Percentiles rank a stretch among this genome's conserved stretches.
phyloP scores from a whole-genome alignment of 2,329 filamentous ascomycete species.

The Claviceps sp. region DNA sequence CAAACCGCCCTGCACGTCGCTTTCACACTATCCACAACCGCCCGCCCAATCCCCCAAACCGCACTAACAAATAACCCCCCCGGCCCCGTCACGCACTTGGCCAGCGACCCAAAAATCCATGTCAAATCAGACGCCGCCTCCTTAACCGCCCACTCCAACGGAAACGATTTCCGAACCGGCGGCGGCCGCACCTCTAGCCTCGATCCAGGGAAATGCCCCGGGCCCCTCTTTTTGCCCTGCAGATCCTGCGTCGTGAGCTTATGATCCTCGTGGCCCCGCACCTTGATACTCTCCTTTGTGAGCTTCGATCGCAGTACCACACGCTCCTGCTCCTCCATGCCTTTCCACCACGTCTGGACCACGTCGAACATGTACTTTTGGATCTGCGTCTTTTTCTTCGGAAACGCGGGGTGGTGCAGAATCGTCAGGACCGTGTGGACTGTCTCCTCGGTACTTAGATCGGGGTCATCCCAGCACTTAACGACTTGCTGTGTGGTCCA shows the following conservation, averaged over 20 bases:
- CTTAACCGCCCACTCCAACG: constrained; percentile 11
- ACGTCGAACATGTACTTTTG: constrained; percentile 74
- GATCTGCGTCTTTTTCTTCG: constrained; percentile 57
- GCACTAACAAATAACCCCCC: background rate
- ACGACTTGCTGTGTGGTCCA: constrained; percentile 16
- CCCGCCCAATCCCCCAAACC: background rate
- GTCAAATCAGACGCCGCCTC: constrained; percentile 10
- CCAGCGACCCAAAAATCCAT: constrained; percentile 9
- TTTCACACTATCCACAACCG: background rate
- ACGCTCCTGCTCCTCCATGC: constrained; percentile 17
- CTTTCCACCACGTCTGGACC: constrained; percentile 62
- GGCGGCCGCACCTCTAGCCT: constrained; percentile 11
- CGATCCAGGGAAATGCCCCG: constrained; percentile 15
- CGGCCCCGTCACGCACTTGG: constrained; percentile 6
- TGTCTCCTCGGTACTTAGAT: constrained; percentile 53
- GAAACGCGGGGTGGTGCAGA: constrained; percentile 75
- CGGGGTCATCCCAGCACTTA: constrained; percentile 57
- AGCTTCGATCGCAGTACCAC: constrained; percentile 12
- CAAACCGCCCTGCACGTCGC: too few species aligned
- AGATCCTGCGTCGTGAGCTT: constrained; percentile 14
- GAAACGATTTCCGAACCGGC: constrained; percentile 10
- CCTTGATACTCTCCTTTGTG: constrained; percentile 14
- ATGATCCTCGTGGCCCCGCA: constrained; percentile 16
- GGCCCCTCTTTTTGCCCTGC: constrained; percentile 12
- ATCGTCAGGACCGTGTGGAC: constrained; percentile 60